Evolutionary conservation across 2,329 filamentous ascomycete genomes (phyloP).

Genomic region (Botrytis sinoallii): DNA sequence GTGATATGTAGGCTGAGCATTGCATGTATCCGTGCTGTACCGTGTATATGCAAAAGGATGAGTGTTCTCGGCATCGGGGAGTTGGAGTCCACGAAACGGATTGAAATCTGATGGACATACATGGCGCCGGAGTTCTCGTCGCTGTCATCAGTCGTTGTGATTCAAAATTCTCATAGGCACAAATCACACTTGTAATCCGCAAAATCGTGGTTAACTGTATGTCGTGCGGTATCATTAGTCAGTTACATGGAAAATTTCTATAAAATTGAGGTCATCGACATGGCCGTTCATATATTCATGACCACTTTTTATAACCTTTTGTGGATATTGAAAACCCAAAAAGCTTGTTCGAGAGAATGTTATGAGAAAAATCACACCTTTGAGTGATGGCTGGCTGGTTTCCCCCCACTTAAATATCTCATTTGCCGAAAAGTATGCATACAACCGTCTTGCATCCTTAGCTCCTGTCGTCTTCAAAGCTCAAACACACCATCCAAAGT

Average conservation of each 20-base stretch:
- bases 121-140: neutral
- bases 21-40: conserved; percentile 9
- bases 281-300: neutral
- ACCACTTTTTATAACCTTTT: neutral
- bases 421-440: conserved; percentile 17
- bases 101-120: neutral
- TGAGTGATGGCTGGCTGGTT: neutral
- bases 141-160: neutral
- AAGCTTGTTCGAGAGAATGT: conserved; percentile 9
- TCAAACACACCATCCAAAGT: neutral
- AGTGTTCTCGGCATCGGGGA: neutral
- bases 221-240: neutral
- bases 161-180: neutral
- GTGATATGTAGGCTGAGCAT: conserved; percentile 11
- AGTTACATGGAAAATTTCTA: neutral
- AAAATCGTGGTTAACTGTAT: neutral
- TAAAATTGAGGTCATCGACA: neutral
- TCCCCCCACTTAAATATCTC: conserved; percentile 10
- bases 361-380: conserved; percentile 1
- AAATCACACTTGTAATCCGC: neutral
- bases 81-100: neutral
- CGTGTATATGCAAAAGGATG: neutral
- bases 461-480: conserved; percentile 9
- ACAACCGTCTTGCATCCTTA: conserved; percentile 8
- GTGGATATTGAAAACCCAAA: neutral